Evolutionary conservation across 1,139 yeast species (phyloP), one percentile per base, ranked within the genome.

Genomic region (Hyphopichia fennica): DNA sequence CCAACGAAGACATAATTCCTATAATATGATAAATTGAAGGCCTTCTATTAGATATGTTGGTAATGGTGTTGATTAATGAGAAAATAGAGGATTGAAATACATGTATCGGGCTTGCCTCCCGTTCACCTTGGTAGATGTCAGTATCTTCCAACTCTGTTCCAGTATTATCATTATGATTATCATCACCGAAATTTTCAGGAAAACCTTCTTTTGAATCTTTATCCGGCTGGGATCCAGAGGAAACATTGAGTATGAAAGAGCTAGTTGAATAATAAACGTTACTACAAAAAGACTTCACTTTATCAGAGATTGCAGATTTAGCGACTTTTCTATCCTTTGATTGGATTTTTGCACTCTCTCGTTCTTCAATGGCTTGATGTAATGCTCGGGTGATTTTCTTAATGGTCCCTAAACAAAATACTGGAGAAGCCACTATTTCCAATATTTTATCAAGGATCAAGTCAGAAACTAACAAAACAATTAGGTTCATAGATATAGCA

Each of bases 391-490:
- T 23, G 3, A 37, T 13, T 22, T 37, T 37, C 17, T 41, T 43
- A 1, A 56, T 34, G 0, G 54, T 50, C 3, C 50, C 52, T 10
- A 66, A 43, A 0, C 69, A 46, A 39, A 72, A 69, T 8, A 55
- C 52, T 0, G 70, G 70, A 2, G 64, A 49, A 1, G 72, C 49
- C 14, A 71, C 45, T 46, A 61, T 64, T 1, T 49, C 54, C 4
- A 70, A 44, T 1, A 63, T 44, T 41, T 66, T 67, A 10, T 45
- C 55, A 10, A 72, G 41, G 8, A 72, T 67, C 45, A 72, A 50
- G 49, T 72, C 77, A 8, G 69, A 62, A 30, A 70, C 43, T 14
- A 70, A 45, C 3, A 62, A 41, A 2, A 57, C 52, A 1, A 68
- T 54, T 31, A 72, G 57, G 35, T 58, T 60, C 34, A 54, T 49